A percentile compares a stretch with the other conserved stretches of the same genome.
These are phyloP conservation scores for Paecilomyces niveus DNA, from an alignment of 2,329 filamentous ascomycete genomes.

Conservation along the genomic window DNA sequence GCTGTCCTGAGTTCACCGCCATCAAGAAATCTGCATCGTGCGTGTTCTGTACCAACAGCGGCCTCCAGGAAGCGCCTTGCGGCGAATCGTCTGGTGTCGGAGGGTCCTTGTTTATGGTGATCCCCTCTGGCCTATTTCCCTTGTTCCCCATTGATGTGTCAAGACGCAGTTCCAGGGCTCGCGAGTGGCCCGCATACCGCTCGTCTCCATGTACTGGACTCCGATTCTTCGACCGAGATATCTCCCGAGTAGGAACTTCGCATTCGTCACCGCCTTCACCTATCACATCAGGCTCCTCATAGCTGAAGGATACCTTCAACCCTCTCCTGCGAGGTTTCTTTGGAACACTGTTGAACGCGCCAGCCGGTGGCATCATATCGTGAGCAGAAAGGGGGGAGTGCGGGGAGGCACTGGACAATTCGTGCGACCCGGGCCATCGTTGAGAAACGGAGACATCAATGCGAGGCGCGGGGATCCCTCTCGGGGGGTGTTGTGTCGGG, in stretches of 20 bases:
- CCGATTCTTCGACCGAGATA: conserved; percentile 44
- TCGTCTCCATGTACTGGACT: conserved; percentile 17
- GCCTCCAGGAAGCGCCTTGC: conserved; percentile 16
- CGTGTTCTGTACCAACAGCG: conserved; percentile 24
- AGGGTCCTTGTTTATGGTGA: conserved; percentile 7
- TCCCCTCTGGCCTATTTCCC: conserved; percentile 4
- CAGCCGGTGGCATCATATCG: conserved; percentile 9
- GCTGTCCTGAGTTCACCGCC: conserved; percentile 19
- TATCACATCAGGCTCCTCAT: conserved; percentile 70
- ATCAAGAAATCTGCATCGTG: conserved; percentile 33
- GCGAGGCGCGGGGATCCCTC: conserved; percentile 20
- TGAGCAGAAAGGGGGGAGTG: conserved; percentile 10
- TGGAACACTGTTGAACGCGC: conserved; percentile 16
- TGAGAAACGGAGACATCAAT: conserved; percentile 27
- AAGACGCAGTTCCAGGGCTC: conserved; percentile 16
- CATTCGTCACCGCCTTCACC: conserved; percentile 88
- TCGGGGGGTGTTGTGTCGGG: conserved; percentile 19
- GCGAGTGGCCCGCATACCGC: not conserved
- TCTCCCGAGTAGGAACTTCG: conserved; percentile 62
- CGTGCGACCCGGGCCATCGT: conserved; percentile 24
- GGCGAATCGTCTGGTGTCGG: conserved; percentile 9
- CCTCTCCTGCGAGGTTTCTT: conserved; percentile 53
- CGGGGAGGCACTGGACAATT: conserved; percentile 14
- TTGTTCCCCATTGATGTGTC: conserved; percentile 24
- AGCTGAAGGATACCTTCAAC: conserved; percentile 66